Percentiles rank a stretch among this genome's conserved stretches.
phyloP scores from a whole-genome alignment of 140 eudicot species.

The Flaveria floridana region DNA sequence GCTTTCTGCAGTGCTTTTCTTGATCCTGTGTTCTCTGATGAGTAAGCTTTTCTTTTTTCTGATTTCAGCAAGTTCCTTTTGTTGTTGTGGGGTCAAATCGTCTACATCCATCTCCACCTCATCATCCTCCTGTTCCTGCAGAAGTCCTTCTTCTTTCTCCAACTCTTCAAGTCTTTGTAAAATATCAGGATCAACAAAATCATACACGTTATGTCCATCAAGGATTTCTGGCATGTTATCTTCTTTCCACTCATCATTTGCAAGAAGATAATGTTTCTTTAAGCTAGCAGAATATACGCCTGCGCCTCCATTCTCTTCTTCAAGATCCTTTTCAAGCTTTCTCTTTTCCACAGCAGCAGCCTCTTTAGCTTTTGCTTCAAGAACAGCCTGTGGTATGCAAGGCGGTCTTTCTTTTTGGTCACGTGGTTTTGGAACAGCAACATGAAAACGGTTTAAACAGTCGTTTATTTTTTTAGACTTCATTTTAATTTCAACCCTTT shows the following conservation, averaged over 20 bases:
- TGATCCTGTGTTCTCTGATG: slow-evolving; percentile 71
- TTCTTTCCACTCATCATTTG: slow-evolving; percentile 84
- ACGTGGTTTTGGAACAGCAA: slow-evolving; percentile 83
- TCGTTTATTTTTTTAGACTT: slow-evolving; percentile 86
- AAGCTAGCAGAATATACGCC: slow-evolving; percentile 90
- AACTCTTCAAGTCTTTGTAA: slow-evolving; percentile 79
- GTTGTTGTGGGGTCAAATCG: slow-evolving; percentile 64
- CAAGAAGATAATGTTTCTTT: slow-evolving; percentile 73
- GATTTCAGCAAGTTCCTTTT: slow-evolving; percentile 59
- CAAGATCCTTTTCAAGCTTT: slow-evolving; percentile 76
- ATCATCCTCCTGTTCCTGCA: slow-evolving; percentile 55
- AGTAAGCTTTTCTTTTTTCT: slow-evolving; percentile 79
- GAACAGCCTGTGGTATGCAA: slow-evolving; percentile 72
- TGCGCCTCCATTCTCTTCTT: slow-evolving; percentile 91
- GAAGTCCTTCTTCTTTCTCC: slow-evolving; percentile 80
- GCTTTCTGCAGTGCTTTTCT: slow-evolving; percentile 90
- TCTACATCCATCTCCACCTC: slow-evolving; percentile 79
- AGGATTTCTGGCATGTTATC: slow-evolving; percentile 85
- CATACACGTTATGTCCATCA: slow-evolving; percentile 85
- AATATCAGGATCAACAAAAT: slow-evolving; percentile 87
- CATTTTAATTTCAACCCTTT: slow-evolving; percentile 88
- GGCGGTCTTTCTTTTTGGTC: slow-evolving; percentile 79
- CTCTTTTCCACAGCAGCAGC: slow-evolving; percentile 49
- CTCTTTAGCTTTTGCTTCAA: slow-evolving; percentile 70
- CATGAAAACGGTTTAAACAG: slow-evolving; percentile 89